These are phyloP conservation scores for Sclerotinia minor DNA, from an alignment of 2,329 filamentous ascomycete species.

Conservation along the genomic window DNA sequence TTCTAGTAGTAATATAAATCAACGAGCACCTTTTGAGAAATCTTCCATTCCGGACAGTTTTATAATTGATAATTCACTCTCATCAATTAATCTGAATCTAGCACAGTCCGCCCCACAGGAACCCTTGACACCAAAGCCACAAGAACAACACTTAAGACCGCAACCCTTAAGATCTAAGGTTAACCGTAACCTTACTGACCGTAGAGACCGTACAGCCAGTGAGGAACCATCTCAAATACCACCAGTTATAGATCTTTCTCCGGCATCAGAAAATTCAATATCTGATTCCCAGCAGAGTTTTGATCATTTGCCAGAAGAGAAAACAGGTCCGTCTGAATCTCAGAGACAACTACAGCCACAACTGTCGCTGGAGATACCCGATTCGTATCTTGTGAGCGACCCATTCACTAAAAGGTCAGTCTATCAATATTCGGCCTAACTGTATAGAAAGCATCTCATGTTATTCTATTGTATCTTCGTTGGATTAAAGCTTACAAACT, in stretches of 20 bases:
- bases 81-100: background rate
- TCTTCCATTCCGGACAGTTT: constrained; percentile 14
- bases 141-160: constrained; percentile 2
- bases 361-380: constrained; percentile 15
- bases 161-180: constrained; percentile 7
- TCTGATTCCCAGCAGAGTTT: background rate
- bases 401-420: constrained; percentile 16
- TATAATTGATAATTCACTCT: background rate
- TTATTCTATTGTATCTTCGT: background rate
- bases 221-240: constrained; percentile 4
- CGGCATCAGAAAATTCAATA: background rate
- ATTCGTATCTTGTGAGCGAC: constrained; percentile 18
- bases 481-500: constrained; percentile 8
- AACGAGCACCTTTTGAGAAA: background rate
- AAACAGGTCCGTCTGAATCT: background rate
- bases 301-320: background rate
- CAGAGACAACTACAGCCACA: background rate
- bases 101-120: constrained; percentile 13
- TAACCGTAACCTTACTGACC: too few relatives aligned
- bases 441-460: background rate
- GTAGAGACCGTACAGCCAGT: background rate
- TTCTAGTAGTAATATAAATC: background rate
- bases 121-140: constrained; percentile 21
- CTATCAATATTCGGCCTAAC: background rate
- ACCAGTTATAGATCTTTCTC: background rate